phyloP scores from a whole-genome alignment of 805 yeast species.

The Metschnikowia peoriensis region DNA sequence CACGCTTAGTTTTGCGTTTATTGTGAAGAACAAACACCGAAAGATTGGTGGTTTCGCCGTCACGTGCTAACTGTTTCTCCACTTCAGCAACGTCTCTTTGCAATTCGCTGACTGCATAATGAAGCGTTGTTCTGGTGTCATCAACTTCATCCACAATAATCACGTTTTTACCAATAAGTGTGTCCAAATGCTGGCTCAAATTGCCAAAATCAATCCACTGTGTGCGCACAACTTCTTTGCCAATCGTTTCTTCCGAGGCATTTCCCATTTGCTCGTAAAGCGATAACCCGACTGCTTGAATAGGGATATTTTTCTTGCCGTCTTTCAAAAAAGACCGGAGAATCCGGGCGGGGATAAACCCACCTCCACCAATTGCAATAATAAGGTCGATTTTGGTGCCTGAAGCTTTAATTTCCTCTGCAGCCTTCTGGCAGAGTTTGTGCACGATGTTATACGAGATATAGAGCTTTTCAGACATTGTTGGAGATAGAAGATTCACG shows the following conservation, averaged over 20 bases:
- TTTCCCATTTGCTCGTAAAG: slow-evolving; percentile 19
- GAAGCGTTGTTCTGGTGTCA: slow-evolving; percentile 81
- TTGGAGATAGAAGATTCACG: background rate
- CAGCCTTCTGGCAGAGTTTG: slow-evolving; percentile 61
- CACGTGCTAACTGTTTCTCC: slow-evolving; percentile 47
- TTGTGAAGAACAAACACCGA: slow-evolving; percentile 79
- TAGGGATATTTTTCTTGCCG: slow-evolving; percentile 16
- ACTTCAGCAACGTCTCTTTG: slow-evolving; percentile 66
- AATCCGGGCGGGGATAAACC: slow-evolving; percentile 20
- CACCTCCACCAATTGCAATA: slow-evolving; percentile 21
- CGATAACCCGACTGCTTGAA: slow-evolving; percentile 21
- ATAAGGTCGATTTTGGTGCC: slow-evolving; percentile 17
- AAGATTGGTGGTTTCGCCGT: slow-evolving; percentile 54
- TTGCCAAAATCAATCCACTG: slow-evolving; percentile 75
- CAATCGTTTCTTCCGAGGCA: slow-evolving; percentile 35
- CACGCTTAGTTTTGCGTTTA: slow-evolving; percentile 68
- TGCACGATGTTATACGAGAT: slow-evolving; percentile 81
- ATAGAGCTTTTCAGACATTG: slow-evolving; percentile 40
- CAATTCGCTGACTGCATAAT: slow-evolving; percentile 73
- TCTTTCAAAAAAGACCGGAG: slow-evolving; percentile 19
- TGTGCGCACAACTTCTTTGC: slow-evolving; percentile 59
- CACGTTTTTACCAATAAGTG: slow-evolving; percentile 66
- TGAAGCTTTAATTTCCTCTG: slow-evolving; percentile 54
- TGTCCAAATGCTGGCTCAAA: slow-evolving; percentile 52
- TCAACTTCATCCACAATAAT: slow-evolving; percentile 82